Percentiles rank a stretch among this genome's conserved stretches.
Evolutionary conservation across 129 eudicot genomes (phyloP).

Genomic region (Ambrosia trifida): DNA sequence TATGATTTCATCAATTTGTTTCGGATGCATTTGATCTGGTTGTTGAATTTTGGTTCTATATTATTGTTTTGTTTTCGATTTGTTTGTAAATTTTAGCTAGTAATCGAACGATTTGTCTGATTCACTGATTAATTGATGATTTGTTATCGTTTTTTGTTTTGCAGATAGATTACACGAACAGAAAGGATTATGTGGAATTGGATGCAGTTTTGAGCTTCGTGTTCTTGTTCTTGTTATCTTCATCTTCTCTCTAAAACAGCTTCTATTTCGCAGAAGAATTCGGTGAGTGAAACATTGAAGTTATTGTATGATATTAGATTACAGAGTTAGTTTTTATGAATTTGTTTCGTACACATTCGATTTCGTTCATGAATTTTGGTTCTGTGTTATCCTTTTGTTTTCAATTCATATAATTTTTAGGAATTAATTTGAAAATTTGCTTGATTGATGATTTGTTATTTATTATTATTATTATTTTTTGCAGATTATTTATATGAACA

Average conservation of each 20-base stretch:
- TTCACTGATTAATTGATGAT: neutral
- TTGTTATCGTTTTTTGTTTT: slow-evolving; percentile 5
- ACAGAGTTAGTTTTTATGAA: too few relatives aligned
- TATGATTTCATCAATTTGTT: neutral
- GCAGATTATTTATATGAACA: slow-evolving; percentile 23
- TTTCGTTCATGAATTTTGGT: slow-evolving; percentile 10
- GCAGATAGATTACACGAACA: slow-evolving; percentile 23
- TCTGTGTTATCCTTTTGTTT: neutral
- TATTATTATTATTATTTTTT: neutral
- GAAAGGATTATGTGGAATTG: slow-evolving; percentile 22
- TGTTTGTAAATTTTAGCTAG: neutral
- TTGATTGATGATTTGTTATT: neutral
- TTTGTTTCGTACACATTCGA: neutral
- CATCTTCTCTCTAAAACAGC: too few relatives aligned
- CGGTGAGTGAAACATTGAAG: slow-evolving; percentile 54
- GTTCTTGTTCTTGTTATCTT: slow-evolving; percentile 18
- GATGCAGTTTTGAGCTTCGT: slow-evolving; percentile 23
- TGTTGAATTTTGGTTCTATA: slow-evolving; percentile 1
- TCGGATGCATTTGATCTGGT: neutral
- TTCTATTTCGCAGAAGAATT: neutral
- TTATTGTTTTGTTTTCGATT: slow-evolving; percentile 6
- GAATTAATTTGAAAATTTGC: slow-evolving; percentile 7
- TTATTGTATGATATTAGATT: slow-evolving; percentile 14
- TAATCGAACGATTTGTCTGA: slow-evolving; percentile 9
- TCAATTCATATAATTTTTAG: neutral